These are phyloP conservation scores for Fonsecaea multimorphosa DNA, from an alignment of 2,329 filamentous ascomycete genomes.

Conservation along the genomic window DNA sequence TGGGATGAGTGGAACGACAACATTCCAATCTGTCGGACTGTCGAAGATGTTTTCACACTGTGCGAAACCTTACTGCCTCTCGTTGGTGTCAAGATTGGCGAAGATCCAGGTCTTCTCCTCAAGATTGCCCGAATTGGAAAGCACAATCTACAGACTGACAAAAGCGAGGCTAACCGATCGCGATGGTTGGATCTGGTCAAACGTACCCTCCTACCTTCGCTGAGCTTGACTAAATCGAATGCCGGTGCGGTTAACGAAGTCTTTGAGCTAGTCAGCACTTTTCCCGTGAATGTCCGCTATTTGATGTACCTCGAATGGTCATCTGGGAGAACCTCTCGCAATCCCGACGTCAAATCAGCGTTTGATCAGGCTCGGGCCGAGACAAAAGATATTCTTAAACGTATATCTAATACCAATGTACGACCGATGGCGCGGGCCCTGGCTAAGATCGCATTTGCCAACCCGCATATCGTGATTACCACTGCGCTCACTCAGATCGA, in stretches of 20 bases:
- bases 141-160: constrained; percentile 73
- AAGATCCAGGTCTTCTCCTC: constrained; percentile 75
- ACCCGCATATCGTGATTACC: constrained; percentile 88
- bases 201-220: constrained; percentile 81
- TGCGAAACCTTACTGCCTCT: constrained; percentile 84
- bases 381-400: constrained; percentile 84
- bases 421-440: constrained; percentile 84
- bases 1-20: constrained; percentile 98
- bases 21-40: constrained; percentile 84
- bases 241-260: constrained; percentile 83
- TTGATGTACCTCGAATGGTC: constrained; percentile 95
- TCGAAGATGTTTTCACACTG: constrained; percentile 88
- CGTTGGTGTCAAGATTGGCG: constrained; percentile 86
- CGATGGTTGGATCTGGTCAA: constrained; percentile 87
- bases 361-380: constrained; percentile 79
- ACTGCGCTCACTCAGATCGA: constrained; percentile 90
- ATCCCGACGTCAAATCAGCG: constrained; percentile 77
- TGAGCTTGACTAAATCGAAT: constrained; percentile 86
- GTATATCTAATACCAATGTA: constrained; percentile 85
- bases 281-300: constrained; percentile 77
- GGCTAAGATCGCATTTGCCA: constrained; percentile 89
- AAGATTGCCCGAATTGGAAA: constrained; percentile 87
- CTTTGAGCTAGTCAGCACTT: constrained; percentile 80
- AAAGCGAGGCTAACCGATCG: constrained; percentile 70
- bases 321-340: constrained; percentile 74